Conservation (phyloP, 192 early-diverging fungal genomes). For the Pecoramyces ruminantium region DNA sequence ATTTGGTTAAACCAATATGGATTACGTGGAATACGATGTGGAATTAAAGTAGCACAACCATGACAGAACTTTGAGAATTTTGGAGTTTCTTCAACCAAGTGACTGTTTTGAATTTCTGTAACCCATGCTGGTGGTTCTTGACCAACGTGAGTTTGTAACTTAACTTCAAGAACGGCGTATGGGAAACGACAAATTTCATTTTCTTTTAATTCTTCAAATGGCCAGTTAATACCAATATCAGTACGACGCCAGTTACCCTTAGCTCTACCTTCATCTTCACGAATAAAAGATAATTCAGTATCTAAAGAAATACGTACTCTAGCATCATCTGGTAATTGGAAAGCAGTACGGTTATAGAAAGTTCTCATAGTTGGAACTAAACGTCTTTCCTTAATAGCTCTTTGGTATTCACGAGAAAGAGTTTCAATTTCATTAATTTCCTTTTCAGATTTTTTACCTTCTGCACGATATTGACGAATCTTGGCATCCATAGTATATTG, state of each 20-base stretch:
- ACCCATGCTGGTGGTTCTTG: constrained; percentile 89
- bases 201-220: constrained; percentile 65
- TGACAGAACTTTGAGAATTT: constrained; percentile 98
- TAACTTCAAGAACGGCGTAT: constrained; percentile 92
- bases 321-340: constrained; percentile 91
- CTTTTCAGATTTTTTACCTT: constrained; percentile 29
- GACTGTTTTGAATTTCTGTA: constrained; percentile 68
- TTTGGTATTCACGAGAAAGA: constrained; percentile 55
- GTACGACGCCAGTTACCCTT: constrained; percentile 78
- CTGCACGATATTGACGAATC: background rate
- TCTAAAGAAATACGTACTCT: constrained; percentile 86
- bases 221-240: constrained; percentile 60
- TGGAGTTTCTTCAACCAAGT: constrained; percentile 66
- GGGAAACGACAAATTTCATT: constrained; percentile 73
- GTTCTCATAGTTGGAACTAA: constrained; percentile 58
- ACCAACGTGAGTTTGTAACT: constrained; percentile 84
- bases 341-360: constrained; percentile 94
- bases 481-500: background rate
- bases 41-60: constrained; percentile 69
- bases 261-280: constrained; percentile 77
- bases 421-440: constrained; percentile 53
- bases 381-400: constrained; percentile 40
- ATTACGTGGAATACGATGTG: background rate
- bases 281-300: constrained; percentile 86
- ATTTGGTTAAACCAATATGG: background rate